Base-by-base conservation (phyloP, 2,329 filamentous ascomycete species). In the Monilinia vaccinii-corymbosi region DNA sequence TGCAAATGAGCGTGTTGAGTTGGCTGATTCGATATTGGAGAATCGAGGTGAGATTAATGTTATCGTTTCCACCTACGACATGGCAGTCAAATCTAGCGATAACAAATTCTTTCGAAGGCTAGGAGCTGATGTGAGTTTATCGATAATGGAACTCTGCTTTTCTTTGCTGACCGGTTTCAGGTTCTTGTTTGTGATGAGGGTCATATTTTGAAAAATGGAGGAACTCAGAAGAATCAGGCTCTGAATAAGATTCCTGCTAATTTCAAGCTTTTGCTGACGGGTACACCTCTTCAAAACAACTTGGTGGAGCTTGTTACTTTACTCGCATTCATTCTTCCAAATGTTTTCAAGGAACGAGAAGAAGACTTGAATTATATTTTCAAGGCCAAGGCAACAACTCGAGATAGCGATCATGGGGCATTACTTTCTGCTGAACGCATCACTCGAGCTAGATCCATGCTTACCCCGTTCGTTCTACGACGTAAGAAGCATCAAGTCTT, bases 201-300 rank as follows among this genome's bases (percentile, higher is more conserved):
- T 0, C 94, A 99, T 74, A 86, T 90, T 69, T 77, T 99, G 72
- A 96, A 96, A 75, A 97, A 96, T 71, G 86, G 87, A 2, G 85
- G 86, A 50, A 95, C 92, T 0, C 84, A 89, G 57, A 81, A 90
- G 7, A 97, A 97, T 73, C 82, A 84, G 68, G 86, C 89, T 62
- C 78, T 97, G 56, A 85, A 89, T 69, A 81, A 83, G 40, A 91
- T 99, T 58, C 82, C 81, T 0, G 86, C 91, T 0, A 77, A 83
- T n/a, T 97, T 94, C 80, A 86, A 91, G 63, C 81, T 99, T 55
- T 79, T 99, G 4, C 81, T 99, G 31, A 90, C 87, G 32, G 94
- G 94, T 46, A 99, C 94, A 0, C 94, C 94, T 0, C 81, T 99
- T 2, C 90, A 95, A 72, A 95, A 99, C 75, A 97, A 97, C 71